A percentile compares a stretch with the other conserved stretches of the same genome.
Evolutionary conservation across 352 stramenopile species (phyloP).

Genomic region (Aphanomyces astaci): DNA sequence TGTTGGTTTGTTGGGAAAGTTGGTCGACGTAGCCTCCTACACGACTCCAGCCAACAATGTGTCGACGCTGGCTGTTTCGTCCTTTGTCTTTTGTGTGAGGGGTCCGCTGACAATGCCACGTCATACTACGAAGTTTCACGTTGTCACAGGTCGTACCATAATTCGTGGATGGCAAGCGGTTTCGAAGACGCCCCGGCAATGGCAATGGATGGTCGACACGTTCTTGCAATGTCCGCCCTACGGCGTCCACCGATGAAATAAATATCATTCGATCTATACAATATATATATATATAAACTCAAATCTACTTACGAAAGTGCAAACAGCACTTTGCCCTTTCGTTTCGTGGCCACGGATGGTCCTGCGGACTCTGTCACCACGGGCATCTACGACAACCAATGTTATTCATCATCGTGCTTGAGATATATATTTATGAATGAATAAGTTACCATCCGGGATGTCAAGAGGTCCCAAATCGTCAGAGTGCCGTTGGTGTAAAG

Average conservation of each 20-base stretch:
- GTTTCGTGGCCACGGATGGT: background rate
- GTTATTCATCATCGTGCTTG: too few species aligned
- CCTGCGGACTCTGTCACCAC: conserved; percentile 6
- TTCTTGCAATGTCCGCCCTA: conserved; percentile 16
- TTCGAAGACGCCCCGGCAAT: background rate
- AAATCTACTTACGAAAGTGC: conserved; percentile 2
- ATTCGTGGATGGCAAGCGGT: background rate
- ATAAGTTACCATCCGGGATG: conserved; percentile 39
- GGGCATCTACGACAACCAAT: conserved; percentile 2
- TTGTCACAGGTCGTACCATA: background rate
- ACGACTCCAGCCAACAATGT: background rate
- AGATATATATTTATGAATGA: too few species aligned
- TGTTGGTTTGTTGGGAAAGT: too few species aligned
- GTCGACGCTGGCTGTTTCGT: background rate
- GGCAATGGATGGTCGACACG: conserved; percentile 4
- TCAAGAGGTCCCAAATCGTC: conserved; percentile 47
- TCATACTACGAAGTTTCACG: too few species aligned
- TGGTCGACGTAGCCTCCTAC: background rate
- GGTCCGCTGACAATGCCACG: background rate
- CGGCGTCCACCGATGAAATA: background rate
- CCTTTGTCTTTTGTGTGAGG: background rate
- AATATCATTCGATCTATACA: background rate
- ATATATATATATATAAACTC: too few species aligned
- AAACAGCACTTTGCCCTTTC: background rate
- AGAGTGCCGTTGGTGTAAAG: conserved; percentile 41